Conservation (phyloP, 169 alveolate species). For the Eimeria praecox region DNA sequence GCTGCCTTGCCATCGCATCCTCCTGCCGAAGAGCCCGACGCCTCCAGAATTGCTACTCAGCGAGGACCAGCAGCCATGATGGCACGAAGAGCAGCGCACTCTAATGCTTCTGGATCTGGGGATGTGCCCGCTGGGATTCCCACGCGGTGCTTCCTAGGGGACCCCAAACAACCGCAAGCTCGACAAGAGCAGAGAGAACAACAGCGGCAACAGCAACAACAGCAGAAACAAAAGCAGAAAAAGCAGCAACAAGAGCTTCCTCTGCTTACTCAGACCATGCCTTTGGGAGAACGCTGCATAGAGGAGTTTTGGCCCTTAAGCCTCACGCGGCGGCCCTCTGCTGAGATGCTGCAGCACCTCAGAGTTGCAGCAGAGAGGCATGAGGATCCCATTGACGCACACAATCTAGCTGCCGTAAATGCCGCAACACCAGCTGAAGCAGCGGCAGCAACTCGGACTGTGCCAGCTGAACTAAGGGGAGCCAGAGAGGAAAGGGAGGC, state of each 20-base stretch:
- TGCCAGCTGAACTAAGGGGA: background rate
- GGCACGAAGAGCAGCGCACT: background rate
- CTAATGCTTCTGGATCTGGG: background rate
- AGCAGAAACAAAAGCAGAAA: background rate
- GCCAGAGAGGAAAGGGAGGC: background rate
- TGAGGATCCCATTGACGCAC: background rate
- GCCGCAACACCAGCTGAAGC: slow-evolving; percentile 1
- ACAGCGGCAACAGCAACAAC: slow-evolving; percentile 11
- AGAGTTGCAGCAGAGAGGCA: background rate
- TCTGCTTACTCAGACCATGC: background rate
- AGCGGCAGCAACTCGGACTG: background rate
- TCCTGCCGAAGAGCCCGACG: background rate
- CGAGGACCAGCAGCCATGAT: background rate
- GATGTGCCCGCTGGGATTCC: background rate
- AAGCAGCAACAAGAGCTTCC: background rate
- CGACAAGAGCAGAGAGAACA: background rate
- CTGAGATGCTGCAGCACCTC: slow-evolving; percentile 47
- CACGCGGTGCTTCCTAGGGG: background rate
- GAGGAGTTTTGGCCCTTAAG: background rate
- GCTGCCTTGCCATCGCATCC: background rate
- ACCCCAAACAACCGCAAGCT: background rate
- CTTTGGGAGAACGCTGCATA: background rate
- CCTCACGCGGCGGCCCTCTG: slow-evolving; percentile 29
- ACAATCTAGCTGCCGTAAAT: no score
- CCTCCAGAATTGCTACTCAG: background rate